Evolutionary conservation across 169 alveolate genomes (phyloP), one percentile per base, ranked within the genome.

Genomic region (Perkinsus marinus): DNA sequence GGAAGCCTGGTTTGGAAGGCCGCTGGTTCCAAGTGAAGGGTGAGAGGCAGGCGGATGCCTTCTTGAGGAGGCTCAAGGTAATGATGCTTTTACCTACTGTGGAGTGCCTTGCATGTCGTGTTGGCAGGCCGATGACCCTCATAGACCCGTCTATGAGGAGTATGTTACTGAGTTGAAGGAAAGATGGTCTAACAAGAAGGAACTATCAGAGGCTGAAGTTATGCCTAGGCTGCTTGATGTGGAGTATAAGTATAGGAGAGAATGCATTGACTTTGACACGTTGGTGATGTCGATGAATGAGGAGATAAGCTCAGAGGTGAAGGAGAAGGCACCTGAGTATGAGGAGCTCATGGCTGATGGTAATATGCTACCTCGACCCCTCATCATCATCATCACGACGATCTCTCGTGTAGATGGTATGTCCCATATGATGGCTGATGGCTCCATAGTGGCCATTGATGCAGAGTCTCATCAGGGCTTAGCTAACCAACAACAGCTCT

Each of bases 41-140:
- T 36, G 95, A 94, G 90, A 90, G 93, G 43, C 90, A 43, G 22
- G 93, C 94, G 2, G 93, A 92, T 36, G 95, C 95, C 10, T 94
- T 94, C 43, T 39, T 94, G 68, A 92, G 95, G 10, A 90, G 95
- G 43, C 92, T 94, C 19, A 93, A 92, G 30, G 79, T 57, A 57
- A 16, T 26, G 46, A 6, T 41, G 3, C 7, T 13, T 57, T 10
- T 13, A 5, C 79, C 34, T 57, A 16, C 36, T 57, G 7, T 57
- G 26, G 7, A 30, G 3, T 6, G 34, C 5, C 22, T 57, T 16
- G 26, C 36, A 0, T 0, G 7, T 57, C 7, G 19, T 41, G 10
- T 10, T 41, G 46, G 3, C 46, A 41, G 79, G 5, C 92, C 3
- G 95, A 94, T 41, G 95, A 92, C 43, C 94, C 95, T 2, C 68